Base-by-base conservation (phyloP, 2,329 filamentous ascomycete species). In the Metarhizium rileyi region DNA sequence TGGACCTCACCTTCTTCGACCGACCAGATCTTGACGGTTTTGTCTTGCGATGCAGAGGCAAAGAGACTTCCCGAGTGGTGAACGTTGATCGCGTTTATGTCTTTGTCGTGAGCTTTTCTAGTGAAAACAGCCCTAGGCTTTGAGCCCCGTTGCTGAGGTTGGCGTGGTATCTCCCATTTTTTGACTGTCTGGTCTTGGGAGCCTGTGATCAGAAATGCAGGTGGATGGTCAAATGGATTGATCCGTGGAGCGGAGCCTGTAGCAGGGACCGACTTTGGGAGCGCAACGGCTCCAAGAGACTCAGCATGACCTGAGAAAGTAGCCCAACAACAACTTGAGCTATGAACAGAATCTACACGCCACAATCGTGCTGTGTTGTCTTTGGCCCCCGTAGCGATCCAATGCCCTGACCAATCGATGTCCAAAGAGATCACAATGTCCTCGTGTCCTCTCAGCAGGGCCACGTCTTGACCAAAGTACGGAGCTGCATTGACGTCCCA, bases 111-210 rank as follows among this genome's bases (percentile, higher is more conserved):
- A 1, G 93, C 93, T 67, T 96, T 95, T 50, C 93, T 81, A 1
- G 93, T 97, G 66, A 87, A 98, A 4, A 83, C 70, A 38, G 88
- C 88, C 57, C 82, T 73, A 9, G 81, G 70, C 9, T 77, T 74
- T 44, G 70, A 66, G 18, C 59, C 60, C 41, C 60, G 57, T 50
- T 70, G 65, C 47, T 73, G 70, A 30, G 70, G 63, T 47, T 77
- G 64, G 36, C 78, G 78, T 1, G 82, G 79, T 22, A 91, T 82
- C 53, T 95, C 87, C 89, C 93, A 96, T 57, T 86, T 84, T 71
- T 98, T 98, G 58, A 98, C 78, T 0, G 93, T 98, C 62, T 90
- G 86, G 64, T 98, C 93, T 64, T 96, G 90, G 25, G 91, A 96
- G 14, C 93, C 93, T 0, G 93, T 96, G 28, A 98, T 70, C 25